Percentiles rank a stretch among this genome's conserved stretches.
Conservation (phyloP, 441 rosid species). For the Gossypium lobatum region DNA sequence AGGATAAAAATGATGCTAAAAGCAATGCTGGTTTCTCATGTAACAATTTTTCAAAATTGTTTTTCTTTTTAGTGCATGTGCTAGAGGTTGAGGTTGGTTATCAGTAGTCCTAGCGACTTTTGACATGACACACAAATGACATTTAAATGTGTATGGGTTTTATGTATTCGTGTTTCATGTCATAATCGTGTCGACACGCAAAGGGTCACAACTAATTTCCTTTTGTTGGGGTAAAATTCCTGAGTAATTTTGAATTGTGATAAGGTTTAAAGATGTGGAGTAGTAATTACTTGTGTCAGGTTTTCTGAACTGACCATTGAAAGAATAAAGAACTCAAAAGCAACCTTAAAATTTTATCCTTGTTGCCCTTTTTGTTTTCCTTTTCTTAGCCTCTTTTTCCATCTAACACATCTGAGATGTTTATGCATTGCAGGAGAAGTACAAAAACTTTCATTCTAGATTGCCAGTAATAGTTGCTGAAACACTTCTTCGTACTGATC, state of each 20-base stretch:
- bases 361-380: not conserved
- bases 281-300: not conserved
- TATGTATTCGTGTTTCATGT: not conserved
- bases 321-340: not conserved
- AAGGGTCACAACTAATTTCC: not conserved
- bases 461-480: constrained; percentile 83
- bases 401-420: constrained; percentile 2
- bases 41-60: not conserved
- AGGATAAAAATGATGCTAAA: not conserved
- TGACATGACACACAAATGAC: not conserved
- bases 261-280: no score
- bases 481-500: constrained; percentile 79
- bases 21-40: not conserved
- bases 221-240: not conserved
- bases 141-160: not conserved
- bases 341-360: not conserved
- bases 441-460: constrained; percentile 63
- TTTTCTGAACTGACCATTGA: not conserved
- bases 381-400: not conserved
- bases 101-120: not conserved
- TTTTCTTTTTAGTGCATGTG: not conserved
- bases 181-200: not conserved
- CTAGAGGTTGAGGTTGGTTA: not conserved
- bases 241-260: not conserved
- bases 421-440: constrained; percentile 59